Conservation (phyloP, 202 grass and related monocot genomes). For the Miscanthus sacchariflorus region DNA sequence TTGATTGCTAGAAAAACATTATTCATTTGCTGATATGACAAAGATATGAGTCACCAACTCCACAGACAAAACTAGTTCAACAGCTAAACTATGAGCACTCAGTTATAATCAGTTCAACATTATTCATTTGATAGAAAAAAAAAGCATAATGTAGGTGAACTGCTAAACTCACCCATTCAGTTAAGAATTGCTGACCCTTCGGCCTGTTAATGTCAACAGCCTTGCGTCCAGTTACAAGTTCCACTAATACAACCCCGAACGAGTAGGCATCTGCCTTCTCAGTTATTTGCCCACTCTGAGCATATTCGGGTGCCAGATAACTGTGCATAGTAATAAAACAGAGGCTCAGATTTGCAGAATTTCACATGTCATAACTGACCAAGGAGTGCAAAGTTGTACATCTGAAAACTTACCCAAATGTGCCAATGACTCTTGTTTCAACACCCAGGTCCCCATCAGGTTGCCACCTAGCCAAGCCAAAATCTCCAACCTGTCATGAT, state of each 20-base stretch:
- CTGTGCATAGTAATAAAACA: conserved; percentile 37
- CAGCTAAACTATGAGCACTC: neutral
- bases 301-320: conserved; percentile 95
- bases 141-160: neutral
- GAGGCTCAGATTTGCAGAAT: neutral
- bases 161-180: conserved; percentile 83
- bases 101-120: neutral
- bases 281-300: conserved; percentile 91
- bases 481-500: conserved; percentile 77
- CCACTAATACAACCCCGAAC: conserved; percentile 92
- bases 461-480: conserved; percentile 93
- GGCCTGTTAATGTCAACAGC: conserved; percentile 93
- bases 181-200: conserved; percentile 95
- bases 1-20: neutral
- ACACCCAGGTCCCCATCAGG: conserved; percentile 96
- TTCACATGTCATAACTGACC: neutral
- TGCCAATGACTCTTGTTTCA: conserved; percentile 94
- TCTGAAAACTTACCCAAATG: conserved; percentile 67
- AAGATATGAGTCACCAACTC: neutral
- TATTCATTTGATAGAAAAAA: too few relatives aligned
- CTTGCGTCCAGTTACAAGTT: conserved; percentile 95
- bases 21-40: neutral
- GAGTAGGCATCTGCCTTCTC: conserved; percentile 99
- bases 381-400: neutral
- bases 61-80: neutral